Evolutionary conservation across 1,139 yeast genomes (phyloP).

Genomic region (Lodderomyces metapsilosis): DNA sequence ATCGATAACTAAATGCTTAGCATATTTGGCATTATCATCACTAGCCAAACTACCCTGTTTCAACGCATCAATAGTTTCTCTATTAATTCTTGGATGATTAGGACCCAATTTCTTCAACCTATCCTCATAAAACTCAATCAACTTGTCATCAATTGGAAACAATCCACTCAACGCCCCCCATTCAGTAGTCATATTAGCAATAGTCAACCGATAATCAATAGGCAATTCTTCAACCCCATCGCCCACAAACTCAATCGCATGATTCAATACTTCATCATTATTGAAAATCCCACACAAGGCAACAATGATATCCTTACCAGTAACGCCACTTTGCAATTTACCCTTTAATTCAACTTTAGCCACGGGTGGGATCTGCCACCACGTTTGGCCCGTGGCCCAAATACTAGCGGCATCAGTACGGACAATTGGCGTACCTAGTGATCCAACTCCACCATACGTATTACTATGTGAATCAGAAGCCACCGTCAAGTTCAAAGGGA

Average conservation of each 20-base stretch:
- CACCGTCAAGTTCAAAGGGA: slow-evolving; percentile 88
- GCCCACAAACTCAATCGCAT: slow-evolving; percentile 95
- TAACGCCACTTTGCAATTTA: slow-evolving; percentile 76
- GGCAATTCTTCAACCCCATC: slow-evolving; percentile 74
- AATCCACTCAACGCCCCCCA: slow-evolving; percentile 99
- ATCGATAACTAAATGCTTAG: slow-evolving; percentile 82
- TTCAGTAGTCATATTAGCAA: slow-evolving; percentile 98
- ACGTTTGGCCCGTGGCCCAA: slow-evolving; percentile 99
- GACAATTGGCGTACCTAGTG: slow-evolving; percentile 95
- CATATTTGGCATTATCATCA: slow-evolving; percentile 79
- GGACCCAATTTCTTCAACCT: slow-evolving; percentile 67
- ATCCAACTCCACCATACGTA: slow-evolving; percentile 95
- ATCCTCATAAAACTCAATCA: slow-evolving; percentile 73
- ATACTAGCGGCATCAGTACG: slow-evolving; percentile 98
- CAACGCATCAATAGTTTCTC: slow-evolving; percentile 52
- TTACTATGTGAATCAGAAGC: slow-evolving; percentile 98
- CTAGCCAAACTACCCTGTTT: slow-evolving; percentile 47
- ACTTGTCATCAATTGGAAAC: slow-evolving; percentile 85
- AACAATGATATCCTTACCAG: slow-evolving; percentile 96
- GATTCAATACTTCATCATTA: slow-evolving; percentile 94
- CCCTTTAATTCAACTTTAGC: slow-evolving; percentile 90
- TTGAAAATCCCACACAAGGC: slow-evolving; percentile 94
- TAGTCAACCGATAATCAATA: slow-evolving; percentile 89
- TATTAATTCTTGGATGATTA: slow-evolving; percentile 84
- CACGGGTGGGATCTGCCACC: slow-evolving; percentile 99